Evolutionary conservation across 2,329 filamentous ascomycete species (phyloP).

Genomic region (Colletotrichum sublineola): DNA sequence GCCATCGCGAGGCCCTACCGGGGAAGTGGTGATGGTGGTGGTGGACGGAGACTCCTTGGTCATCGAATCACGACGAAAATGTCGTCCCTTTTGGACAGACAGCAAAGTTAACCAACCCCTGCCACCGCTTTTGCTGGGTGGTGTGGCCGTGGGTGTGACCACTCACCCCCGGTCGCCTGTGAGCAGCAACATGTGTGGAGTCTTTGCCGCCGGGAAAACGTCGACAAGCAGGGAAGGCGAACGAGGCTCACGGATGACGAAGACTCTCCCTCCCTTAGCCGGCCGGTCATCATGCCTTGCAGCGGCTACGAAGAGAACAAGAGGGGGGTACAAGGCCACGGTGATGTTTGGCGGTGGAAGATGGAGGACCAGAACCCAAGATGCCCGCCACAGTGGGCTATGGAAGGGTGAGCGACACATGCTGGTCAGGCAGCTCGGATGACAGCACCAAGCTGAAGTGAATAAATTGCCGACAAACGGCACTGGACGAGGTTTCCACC

Average conservation of each 20-base stretch:
- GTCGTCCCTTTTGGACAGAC: conserved; percentile 30
- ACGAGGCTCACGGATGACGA: conserved; percentile 41
- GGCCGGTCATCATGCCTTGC: conserved; percentile 29
- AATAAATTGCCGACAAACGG: conserved; percentile 24
- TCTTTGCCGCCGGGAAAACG: conserved; percentile 32
- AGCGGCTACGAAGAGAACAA: conserved; percentile 12
- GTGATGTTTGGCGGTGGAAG: conserved; percentile 1
- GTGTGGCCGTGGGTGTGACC: conserved; percentile 38
- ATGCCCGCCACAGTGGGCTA: conserved; percentile 25
- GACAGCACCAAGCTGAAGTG: conserved; percentile 20
- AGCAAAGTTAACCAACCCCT: conserved; percentile 20
- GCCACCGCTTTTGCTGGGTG: conserved; percentile 41
- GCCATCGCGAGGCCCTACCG: conserved; percentile 22
- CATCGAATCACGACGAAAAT: conserved; percentile 20
- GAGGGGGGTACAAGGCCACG: background rate
- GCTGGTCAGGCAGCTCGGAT: conserved; percentile 1
- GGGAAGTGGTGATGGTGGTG: background rate
- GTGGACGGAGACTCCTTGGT: conserved; percentile 25
- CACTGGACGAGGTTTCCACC: conserved; percentile 29
- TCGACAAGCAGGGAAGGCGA: conserved; percentile 33
- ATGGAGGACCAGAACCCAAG: conserved; percentile 6
- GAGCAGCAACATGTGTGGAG: conserved; percentile 28
- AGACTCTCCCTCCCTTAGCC: conserved; percentile 13
- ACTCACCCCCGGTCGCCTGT: conserved; percentile 18
- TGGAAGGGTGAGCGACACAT: background rate